A percentile compares a stretch with the other conserved stretches of the same genome.
phyloP scores from a whole-genome alignment of 2,329 filamentous ascomycete genomes.

The Cladosporium sp. region DNA sequence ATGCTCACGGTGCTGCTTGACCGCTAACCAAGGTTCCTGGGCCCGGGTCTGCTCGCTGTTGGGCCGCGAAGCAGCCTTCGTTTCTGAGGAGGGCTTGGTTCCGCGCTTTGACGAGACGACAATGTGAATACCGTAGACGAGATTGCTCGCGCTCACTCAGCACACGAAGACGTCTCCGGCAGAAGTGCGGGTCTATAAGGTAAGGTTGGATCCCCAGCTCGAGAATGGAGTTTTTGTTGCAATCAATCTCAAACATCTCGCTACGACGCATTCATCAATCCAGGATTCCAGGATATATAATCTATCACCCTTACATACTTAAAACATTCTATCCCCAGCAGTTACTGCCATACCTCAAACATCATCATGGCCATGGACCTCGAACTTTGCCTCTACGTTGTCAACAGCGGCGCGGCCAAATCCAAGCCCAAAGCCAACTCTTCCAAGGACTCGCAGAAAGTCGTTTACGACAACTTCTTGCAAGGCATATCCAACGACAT shows the following conservation, averaged over 20 bases:
- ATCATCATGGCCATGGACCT: constrained; percentile 15
- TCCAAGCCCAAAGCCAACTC: neutral
- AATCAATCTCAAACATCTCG: neutral
- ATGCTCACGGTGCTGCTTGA: neutral
- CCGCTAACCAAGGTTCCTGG: constrained; percentile 1
- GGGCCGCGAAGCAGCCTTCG: constrained; percentile 10
- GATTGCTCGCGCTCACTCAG: constrained; percentile 8
- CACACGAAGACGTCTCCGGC: neutral
- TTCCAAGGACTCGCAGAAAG: neutral
- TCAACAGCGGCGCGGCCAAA: constrained; percentile 1
- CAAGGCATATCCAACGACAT: constrained; percentile 26
- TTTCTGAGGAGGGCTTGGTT: constrained; percentile 1
- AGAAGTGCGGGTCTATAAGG: constrained; percentile 3
- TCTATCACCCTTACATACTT: too few species aligned
- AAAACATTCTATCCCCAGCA: too few species aligned
- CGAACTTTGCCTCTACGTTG: constrained; percentile 9
- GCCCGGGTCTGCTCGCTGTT: neutral
- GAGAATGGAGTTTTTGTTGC: too few species aligned
- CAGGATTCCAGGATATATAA: too few species aligned
- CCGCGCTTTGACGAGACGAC: constrained; percentile 10
- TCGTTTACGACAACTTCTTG: constrained; percentile 25
- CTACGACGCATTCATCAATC: neutral
- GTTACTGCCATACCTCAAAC: too few species aligned
- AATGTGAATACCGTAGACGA: constrained; percentile 11
- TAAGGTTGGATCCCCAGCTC: neutral